Evolutionary conservation across 805 yeast species (phyloP).

Genomic region (Metschnikowia noctiluminum): DNA sequence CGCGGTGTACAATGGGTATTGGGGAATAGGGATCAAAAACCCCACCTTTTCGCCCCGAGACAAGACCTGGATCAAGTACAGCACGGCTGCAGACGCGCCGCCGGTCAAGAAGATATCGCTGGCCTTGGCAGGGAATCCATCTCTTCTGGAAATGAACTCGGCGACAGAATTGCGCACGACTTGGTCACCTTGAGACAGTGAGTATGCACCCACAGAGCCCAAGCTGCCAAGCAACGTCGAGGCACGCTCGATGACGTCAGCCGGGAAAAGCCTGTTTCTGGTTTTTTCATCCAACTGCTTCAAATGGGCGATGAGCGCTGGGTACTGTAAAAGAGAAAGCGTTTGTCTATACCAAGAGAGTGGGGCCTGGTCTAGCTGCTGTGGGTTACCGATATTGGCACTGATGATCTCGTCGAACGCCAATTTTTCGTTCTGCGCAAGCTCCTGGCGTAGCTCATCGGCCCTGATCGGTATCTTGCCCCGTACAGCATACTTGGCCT

Average conservation of each 20-base stretch:
- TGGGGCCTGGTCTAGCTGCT: conserved; percentile 92
- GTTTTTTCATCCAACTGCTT: conserved; percentile 23
- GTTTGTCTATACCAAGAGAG: conserved; percentile 94
- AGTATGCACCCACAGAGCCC: conserved; percentile 92
- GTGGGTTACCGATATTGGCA: conserved; percentile 98
- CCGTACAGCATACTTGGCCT: conserved; percentile 94
- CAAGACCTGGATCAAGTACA: conserved; percentile 67
- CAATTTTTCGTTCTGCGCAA: conserved; percentile 50
- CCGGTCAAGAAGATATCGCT: conserved; percentile 79
- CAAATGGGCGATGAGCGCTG: conserved; percentile 48
- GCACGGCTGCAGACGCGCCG: conserved; percentile 96
- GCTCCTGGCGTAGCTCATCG: conserved; percentile 66
- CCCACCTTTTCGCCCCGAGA: conserved; percentile 69
- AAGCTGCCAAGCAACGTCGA: conserved; percentile 52
- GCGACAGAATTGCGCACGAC: conserved; percentile 77
- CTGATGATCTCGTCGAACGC: conserved; percentile 78
- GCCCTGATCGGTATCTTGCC: conserved; percentile 94
- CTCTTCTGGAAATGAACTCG: conserved; percentile 72
- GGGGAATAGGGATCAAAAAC: conserved; percentile 92
- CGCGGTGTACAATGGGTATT: conserved; percentile 97
- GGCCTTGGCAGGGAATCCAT: conserved; percentile 61
- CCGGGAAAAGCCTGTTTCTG: conserved; percentile 41
- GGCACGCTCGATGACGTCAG: conserved; percentile 77
- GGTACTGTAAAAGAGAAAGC: conserved; percentile 80
- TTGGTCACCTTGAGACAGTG: conserved; percentile 85